Base-by-base conservation (phyloP, 2,329 filamentous ascomycete species). In the Ophiostoma ulmi region DNA sequence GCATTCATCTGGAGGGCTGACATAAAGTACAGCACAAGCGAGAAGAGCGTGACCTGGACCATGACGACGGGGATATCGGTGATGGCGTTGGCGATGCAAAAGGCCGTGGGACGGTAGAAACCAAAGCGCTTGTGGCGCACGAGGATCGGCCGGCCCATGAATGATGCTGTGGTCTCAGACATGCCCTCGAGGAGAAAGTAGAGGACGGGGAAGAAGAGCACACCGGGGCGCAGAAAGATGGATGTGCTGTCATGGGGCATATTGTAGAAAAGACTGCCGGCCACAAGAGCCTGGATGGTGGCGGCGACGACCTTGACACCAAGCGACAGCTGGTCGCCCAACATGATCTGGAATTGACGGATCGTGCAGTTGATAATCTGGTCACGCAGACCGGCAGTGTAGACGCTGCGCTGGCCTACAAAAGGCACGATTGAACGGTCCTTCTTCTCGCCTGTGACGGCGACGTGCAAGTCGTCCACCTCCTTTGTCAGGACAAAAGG, bases 51-150 rank as follows among this genome's bases (percentile, higher is more conserved):
- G 0, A 87, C 81, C 75, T 94, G 94, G 20, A 80, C 55, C 10
- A 96, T 80, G 79, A 94, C 97, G 80, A 92, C 92, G 0, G 94
- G 94, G 80, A 97, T 81, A 75, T 97, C 94, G 73, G 87, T 90
- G 44, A 97, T 80, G 90, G 97, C 95, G 13, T 91, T 95, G 0
- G 91, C 88, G 72, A 92, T 85, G 22, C 93, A 92, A 83, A 97
- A 93, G 20, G 93, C 91, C 13, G 91, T 93, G 0, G 94, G 93
- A 76, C 97, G 94, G 76, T 97, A 97, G 22, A 97, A 84, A 22
- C 93, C 93, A 77, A 97, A 97, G 72, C 91, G 88, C 71, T 85
- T 82, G 75, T 97, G 94, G 78, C 97, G 97, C 78, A 97, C 93
- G 72, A 97, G 92, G 75, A 97, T 97, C 1, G 91, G 91, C 52